Evolutionary conservation across 2,329 filamentous ascomycete species (phyloP).

Genomic region (Diaporthe citriasiana): DNA sequence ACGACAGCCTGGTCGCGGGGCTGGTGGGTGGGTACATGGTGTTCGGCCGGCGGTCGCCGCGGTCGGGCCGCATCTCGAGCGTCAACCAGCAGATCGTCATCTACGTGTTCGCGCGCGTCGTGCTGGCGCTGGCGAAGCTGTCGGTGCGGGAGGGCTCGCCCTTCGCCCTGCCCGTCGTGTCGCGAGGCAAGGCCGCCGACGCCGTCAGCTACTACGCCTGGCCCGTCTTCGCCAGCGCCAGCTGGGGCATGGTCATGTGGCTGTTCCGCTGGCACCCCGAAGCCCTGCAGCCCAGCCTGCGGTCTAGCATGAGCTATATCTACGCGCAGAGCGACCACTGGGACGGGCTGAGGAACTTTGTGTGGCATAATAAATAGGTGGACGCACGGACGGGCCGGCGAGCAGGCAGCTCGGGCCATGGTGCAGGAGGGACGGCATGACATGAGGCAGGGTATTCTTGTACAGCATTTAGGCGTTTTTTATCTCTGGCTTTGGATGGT

Average conservation of each 20-base stretch:
- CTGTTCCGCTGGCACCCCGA: constrained; percentile 93
- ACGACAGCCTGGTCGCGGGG: constrained; percentile 89
- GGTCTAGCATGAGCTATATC: constrained; percentile 98
- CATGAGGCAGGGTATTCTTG: neutral
- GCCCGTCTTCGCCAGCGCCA: constrained; percentile 91
- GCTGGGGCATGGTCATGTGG: constrained; percentile 96
- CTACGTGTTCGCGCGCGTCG: constrained; percentile 95
- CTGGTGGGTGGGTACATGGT: constrained; percentile 92
- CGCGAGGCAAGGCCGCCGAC: constrained; percentile 59
- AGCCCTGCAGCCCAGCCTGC: constrained; percentile 89
- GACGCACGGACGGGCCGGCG: too few species aligned
- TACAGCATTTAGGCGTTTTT: constrained; percentile 19
- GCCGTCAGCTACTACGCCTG: constrained; percentile 81
- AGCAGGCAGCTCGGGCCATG: neutral
- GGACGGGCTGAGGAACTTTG: constrained; percentile 86
- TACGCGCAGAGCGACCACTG: constrained; percentile 91
- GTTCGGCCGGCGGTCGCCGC: constrained; percentile 78
- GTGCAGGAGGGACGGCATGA: neutral
- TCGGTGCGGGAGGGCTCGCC: constrained; percentile 74
- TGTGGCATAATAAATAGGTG: constrained; percentile 83
- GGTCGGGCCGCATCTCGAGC: constrained; percentile 78
- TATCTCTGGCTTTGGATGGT: neutral
- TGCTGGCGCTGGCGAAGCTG: constrained; percentile 86
- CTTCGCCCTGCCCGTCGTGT: constrained; percentile 64
- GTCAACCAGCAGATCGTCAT: constrained; percentile 98